Conservation (phyloP, 768 basidiomycete species). For the Amanita thiersii region DNA sequence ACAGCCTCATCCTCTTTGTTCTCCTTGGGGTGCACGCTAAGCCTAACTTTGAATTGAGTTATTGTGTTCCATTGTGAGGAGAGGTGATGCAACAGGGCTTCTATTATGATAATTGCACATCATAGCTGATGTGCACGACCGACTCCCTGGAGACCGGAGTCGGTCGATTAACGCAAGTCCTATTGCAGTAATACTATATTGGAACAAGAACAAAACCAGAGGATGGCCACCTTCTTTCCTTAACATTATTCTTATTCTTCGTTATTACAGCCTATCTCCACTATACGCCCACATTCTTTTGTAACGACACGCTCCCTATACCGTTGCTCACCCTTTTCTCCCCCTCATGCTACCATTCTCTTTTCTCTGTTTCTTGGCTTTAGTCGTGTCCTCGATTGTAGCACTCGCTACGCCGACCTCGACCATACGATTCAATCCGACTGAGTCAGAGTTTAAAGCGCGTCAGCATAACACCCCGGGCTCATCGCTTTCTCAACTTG, state of each 20-base stretch:
- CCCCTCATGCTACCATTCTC: constrained; percentile 1
- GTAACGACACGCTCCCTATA: constrained; percentile 1
- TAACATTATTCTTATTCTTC: no score
- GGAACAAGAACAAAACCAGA: background rate
- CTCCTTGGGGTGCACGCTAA: no score
- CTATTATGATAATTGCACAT: no score
- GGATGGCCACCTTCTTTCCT: background rate
- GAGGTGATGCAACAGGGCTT: no score
- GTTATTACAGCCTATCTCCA: background rate
- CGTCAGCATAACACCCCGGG: background rate
- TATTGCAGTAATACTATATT: background rate
- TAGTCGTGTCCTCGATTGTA: background rate
- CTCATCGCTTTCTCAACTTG: constrained; percentile 1
- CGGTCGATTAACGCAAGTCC: no score
- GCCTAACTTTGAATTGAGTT: no score
- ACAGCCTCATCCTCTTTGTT: no score
- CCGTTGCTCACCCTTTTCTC: no score
- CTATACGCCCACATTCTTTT: background rate
- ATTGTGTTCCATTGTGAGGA: no score
- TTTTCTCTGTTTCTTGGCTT: background rate
- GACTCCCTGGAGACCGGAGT: no score
- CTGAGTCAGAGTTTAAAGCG: background rate
- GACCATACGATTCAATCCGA: background rate
- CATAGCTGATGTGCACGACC: no score
- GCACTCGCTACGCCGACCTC: background rate